Base-by-base conservation (phyloP, 371 early-diverging fungal genomes). In the Entomophthora muscae region DNA sequence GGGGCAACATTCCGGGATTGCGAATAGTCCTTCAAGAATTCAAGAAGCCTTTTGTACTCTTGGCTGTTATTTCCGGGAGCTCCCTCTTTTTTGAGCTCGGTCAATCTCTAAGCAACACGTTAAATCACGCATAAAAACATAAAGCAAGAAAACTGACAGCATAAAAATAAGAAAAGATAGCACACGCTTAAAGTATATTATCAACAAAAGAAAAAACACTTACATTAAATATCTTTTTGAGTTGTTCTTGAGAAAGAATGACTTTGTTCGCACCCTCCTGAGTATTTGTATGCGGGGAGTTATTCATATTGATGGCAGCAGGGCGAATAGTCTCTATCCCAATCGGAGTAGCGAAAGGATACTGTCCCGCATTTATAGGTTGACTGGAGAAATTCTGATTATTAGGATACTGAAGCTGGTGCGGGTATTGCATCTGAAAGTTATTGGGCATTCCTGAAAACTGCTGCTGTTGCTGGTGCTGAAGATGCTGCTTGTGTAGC, bases 11-110 rank as follows among this genome's bases (percentile, higher is more conserved):
- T 61, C 13, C 42, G 31, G 26, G 23, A 51, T 32, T 31, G 33
- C 22, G 61, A 61, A 61, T 21, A 61, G 1, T 12, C 61, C 30
- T 42, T 61, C 21, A 61, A 24, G 22, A 28, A 61, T 13, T 51
- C 42, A n/a, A 61, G 26, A 12, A 61, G 23, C 33, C 24, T 61
- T 2, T 13, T n/a, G 33, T 61, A 61, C 42, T 61, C 61, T 21
- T 17, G 33, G 42, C 52, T 61, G 17, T 61, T 31, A 22, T 7
- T 61, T 5, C 26, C 33, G 42, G 31, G 21, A n/a, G 61, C 61
- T 12, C 61, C 61, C 13, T n/a, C 33, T 24, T 31, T n/a, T 22
- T 61, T 61, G 10, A 61, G 26, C 27, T 61, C 28, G 22, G 61
- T 21, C 32, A 33, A 21, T 51, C 61, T 26, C 58, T 57, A 28